Percentiles rank a stretch among this genome's conserved stretches.
These are phyloP conservation scores for Trametes versicolor DNA, from an alignment of 1,284 basidiomycete genomes.

Conservation along the genomic window DNA sequence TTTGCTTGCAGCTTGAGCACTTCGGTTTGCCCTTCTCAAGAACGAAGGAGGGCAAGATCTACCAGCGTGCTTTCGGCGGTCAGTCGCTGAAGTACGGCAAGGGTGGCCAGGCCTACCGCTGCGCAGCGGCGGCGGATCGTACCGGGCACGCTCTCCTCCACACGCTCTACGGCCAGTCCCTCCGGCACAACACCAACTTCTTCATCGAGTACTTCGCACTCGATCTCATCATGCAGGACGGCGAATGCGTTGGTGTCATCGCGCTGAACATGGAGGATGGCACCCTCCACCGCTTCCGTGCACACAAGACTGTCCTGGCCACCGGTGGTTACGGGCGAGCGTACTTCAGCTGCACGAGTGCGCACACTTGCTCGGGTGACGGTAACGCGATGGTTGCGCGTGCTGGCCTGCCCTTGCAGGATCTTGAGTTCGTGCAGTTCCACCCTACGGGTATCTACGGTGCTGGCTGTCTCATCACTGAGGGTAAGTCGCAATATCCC, in stretches of 20 bases:
- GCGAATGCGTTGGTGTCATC: conserved; percentile 99
- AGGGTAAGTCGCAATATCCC: conserved; percentile 62
- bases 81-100: conserved; percentile 98
- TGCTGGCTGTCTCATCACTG: conserved; percentile 98
- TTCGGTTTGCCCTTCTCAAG: conserved; percentile 99
- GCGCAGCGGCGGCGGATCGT: conserved; percentile 98
- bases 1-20: conserved; percentile 85
- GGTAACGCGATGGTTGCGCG: conserved; percentile 99
- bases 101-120: conserved; percentile 99
- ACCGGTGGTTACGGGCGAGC: conserved; percentile 99
- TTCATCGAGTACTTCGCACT: conserved; percentile 99
- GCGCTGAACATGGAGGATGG: conserved; percentile 99
- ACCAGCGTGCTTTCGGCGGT: conserved; percentile 99
- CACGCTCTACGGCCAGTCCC: conserved; percentile 98
- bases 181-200: conserved; percentile 99
- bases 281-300: conserved; percentile 97
- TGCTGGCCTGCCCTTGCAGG: conserved; percentile 97
- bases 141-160: conserved; percentile 99
- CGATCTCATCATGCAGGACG: conserved; percentile 98
- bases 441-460: conserved; percentile 99
- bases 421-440: conserved; percentile 99
- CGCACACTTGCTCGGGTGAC: conserved; percentile 99
- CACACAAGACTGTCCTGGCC: conserved; percentile 98
- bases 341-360: conserved; percentile 99
- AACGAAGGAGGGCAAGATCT: conserved; percentile 99